Conservation (phyloP, 345 rosid genomes). For the Laguncularia racemosa region DNA sequence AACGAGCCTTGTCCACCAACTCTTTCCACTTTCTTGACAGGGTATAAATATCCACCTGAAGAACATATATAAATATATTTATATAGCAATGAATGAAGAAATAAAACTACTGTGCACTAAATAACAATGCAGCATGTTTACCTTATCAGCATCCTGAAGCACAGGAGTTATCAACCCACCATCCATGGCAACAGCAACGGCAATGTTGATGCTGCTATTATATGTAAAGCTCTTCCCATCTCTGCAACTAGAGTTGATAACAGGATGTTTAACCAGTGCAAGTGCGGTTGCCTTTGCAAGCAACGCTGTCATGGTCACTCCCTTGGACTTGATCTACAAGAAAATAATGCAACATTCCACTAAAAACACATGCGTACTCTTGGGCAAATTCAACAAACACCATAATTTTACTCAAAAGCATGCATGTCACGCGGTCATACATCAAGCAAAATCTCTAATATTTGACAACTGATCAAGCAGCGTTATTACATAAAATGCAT, state of each 20-base stretch:
- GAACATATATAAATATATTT: slow-evolving; percentile 3
- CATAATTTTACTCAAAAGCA: neutral
- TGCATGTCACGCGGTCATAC: neutral
- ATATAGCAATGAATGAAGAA: slow-evolving; percentile 2
- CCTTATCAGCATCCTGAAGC: slow-evolving; percentile 97
- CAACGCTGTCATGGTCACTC: slow-evolving; percentile 94
- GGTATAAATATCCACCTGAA: slow-evolving; percentile 83
- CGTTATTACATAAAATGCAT: neutral
- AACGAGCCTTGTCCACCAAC: slow-evolving; percentile 87
- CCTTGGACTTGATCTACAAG: slow-evolving; percentile 82
- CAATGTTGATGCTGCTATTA: slow-evolving; percentile 77
- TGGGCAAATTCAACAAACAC: neutral
- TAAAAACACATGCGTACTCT: neutral
- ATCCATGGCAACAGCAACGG: slow-evolving; percentile 94
- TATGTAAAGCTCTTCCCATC: slow-evolving; percentile 90
- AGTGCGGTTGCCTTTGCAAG: slow-evolving; percentile 92
- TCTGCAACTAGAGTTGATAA: slow-evolving; percentile 77
- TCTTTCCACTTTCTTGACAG: slow-evolving; percentile 98
- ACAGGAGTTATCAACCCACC: slow-evolving; percentile 95
- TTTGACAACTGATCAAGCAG: neutral
- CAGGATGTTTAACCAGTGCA: slow-evolving; percentile 76
- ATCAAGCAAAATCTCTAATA: neutral
- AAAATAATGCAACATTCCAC: slow-evolving; percentile 8
- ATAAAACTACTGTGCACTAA: neutral
- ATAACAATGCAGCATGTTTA: slow-evolving; percentile 13